Evolutionary conservation across 257 asterid species (phyloP), one percentile per base, ranked within the genome.

Genomic region (Solanum stenotomum): DNA sequence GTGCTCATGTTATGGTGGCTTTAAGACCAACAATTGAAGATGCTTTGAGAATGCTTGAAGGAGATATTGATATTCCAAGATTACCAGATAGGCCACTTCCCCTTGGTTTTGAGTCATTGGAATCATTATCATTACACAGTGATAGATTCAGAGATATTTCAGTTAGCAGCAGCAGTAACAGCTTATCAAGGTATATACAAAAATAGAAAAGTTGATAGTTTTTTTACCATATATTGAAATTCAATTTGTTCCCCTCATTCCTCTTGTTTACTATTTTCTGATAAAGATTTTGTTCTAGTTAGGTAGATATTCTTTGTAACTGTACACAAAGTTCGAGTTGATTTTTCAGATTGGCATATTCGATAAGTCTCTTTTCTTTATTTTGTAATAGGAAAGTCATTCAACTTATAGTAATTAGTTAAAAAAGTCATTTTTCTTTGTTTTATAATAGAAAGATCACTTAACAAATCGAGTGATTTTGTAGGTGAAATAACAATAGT

Each of bases 1-100:
- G 96, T 87, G 94, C 95, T 84, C 96, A 93, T 87, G 93, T 91
- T 16, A 93, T 94, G 96, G 96, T 93, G 44, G 94, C 93, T 23
- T 90, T 93, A 46, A 90, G 96, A 78, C 95, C 95, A 6, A 91
- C 94, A 83, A 90, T 93, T 87, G 93, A 90, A 20, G 95, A 94
- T 67, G 95, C 94, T 13, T 70, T 93, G 87, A 94, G 90, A 93
- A 94, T 94, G 96, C 94, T 94, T 8, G 95, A 93, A 88, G 95
- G 96, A 42, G 96, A 94, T 40, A 91, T 92, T 14, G 95, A 94
- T 86, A 94, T 93, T 49, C 95, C 96, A 5, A 87, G 85, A 52
- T 37, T 93, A 87, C 92, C 92, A 20, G 94, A 93, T 22, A 89
- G 94, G 42, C 95, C 95, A 4, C 70, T 89, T 85, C 94, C 94